phyloP scores from a whole-genome alignment of 768 basidiomycete genomes.

The Pisolithus tinctorius region DNA sequence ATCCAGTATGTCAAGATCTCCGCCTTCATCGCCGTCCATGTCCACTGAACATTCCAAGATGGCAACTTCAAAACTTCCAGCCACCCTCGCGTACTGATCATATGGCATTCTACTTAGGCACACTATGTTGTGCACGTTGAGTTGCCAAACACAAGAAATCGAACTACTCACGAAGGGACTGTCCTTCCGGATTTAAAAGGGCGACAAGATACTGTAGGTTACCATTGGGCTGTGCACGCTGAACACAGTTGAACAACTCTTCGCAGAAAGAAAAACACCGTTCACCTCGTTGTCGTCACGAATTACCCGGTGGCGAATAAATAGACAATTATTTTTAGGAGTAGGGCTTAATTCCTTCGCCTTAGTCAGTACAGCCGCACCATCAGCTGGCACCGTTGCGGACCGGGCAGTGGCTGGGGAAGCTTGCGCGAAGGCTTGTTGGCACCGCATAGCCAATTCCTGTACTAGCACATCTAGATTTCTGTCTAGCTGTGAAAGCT shows the following conservation, averaged over 20 bases:
- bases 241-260: constrained; percentile 13
- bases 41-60: constrained; percentile 44
- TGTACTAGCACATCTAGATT: constrained; percentile 62
- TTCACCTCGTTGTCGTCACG: constrained; percentile 44
- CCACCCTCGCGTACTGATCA: constrained; percentile 31
- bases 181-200: constrained; percentile 35
- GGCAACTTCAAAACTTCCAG: constrained; percentile 36
- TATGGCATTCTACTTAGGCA: constrained; percentile 50
- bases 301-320: constrained; percentile 51
- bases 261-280: constrained; percentile 14
- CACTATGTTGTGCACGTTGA: constrained; percentile 41
- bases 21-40: constrained; percentile 28
- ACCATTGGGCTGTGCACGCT: constrained; percentile 33
- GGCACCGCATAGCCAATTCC: constrained; percentile 55
- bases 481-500: constrained; percentile 54
- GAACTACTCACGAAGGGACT: constrained; percentile 40
- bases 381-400: constrained; percentile 34
- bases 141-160: constrained; percentile 17
- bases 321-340: constrained; percentile 26
- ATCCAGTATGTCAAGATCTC: constrained; percentile 50
- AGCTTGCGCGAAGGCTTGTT: constrained; percentile 54
- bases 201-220: constrained; percentile 49
- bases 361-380: constrained; percentile 25
- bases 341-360: constrained; percentile 26
- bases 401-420: constrained; percentile 59